Base-by-base conservation (phyloP, 2,329 filamentous ascomycete genomes). In the Cryphonectria nitschkei region DNA sequence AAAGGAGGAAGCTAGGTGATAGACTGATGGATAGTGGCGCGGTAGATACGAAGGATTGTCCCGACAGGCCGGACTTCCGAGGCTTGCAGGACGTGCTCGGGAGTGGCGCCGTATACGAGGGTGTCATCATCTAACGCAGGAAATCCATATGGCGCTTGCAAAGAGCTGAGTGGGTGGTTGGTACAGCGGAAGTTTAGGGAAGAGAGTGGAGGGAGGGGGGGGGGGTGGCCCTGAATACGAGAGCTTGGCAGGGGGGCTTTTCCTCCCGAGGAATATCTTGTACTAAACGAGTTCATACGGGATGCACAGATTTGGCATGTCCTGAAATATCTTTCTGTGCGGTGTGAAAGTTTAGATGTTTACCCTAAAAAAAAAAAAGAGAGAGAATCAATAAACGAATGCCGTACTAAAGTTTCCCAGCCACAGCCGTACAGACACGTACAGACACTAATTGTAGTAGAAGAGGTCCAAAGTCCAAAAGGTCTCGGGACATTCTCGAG, bases 41-140 rank as follows among this genome's bases (percentile, higher is more conserved):
- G 26, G 46, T n/a, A 50, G 46, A 50, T n/a, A 54, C 46, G 64
- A 66, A 34, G 43, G 64, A 66, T 66, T 22, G 64, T 39, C 50
- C 46, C 64, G 64, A 66, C 46, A 39, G 46, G 56, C 50, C 64
- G 64, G 64, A 66, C 26, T n/a, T 22, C 63, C 46, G 64, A 34
- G 46, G 50, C 46, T 11, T 2, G 4, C 34, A 41, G 60, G 46
- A 32, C 43, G 22, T 39, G 37, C 22, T 39, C 46, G 46, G 29
- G 26, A 50, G 39, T 34, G 41, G 41, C 26, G 26, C 16, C n/a
- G 26, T 54, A 65, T 50, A 65, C 46, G 63, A 54, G 63, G 46
- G 34, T 50, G 63, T 34, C 43, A 52, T 29, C 26, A 52, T 8
- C 14, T 16, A 62, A 19, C 54, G 26, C 54, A 29, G 46, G 52